These are phyloP conservation scores for Exophiala sp. DNA, from an alignment of 2,329 filamentous ascomycete genomes.

Conservation along the genomic window DNA sequence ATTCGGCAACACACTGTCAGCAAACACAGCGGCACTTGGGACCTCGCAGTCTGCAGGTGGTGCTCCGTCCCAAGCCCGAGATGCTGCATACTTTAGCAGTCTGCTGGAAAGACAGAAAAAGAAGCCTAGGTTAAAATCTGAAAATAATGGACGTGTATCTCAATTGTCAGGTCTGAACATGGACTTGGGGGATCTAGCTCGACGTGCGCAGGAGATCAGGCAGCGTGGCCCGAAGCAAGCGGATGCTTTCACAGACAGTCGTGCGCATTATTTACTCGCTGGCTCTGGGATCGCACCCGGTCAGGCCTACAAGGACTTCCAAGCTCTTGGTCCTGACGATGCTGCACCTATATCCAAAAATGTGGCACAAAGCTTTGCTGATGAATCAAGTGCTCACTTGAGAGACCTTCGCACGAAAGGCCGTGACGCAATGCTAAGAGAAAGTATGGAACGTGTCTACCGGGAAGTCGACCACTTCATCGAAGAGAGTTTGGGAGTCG, in stretches of 20 bases:
- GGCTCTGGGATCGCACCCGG: constrained; percentile 90
- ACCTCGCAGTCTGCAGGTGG: constrained; percentile 10
- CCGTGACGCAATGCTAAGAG: constrained; percentile 83
- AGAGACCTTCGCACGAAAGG: constrained; percentile 85
- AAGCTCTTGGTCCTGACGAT: constrained; percentile 68
- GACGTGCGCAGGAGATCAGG: constrained; percentile 72
- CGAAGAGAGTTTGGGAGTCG: constrained; percentile 89
- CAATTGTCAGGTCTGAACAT: constrained; percentile 88
- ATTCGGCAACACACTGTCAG: constrained; percentile 7
- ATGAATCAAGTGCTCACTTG: constrained; percentile 55
- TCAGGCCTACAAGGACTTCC: constrained; percentile 79
- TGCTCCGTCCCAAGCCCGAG: constrained; percentile 17
- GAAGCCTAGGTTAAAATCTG: constrained; percentile 60
- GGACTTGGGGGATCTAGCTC: constrained; percentile 80
- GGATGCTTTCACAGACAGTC: constrained; percentile 44
- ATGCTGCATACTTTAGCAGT: constrained; percentile 62
- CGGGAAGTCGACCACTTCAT: constrained; percentile 91
- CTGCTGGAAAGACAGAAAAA: constrained; percentile 62
- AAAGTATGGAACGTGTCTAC: constrained; percentile 84
- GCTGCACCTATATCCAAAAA: constrained; percentile 1
- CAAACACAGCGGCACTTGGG: constrained; percentile 3
- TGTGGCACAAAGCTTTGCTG: constrained; percentile 18
- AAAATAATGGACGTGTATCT: constrained; percentile 51
- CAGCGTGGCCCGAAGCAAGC: constrained; percentile 54
- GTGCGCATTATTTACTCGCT: constrained; percentile 82